Percentiles rank a stretch among this genome's conserved stretches.
Evolutionary conservation across 2,329 filamentous ascomycete genomes (phyloP).

Genomic region (Fusarium domesticum): DNA sequence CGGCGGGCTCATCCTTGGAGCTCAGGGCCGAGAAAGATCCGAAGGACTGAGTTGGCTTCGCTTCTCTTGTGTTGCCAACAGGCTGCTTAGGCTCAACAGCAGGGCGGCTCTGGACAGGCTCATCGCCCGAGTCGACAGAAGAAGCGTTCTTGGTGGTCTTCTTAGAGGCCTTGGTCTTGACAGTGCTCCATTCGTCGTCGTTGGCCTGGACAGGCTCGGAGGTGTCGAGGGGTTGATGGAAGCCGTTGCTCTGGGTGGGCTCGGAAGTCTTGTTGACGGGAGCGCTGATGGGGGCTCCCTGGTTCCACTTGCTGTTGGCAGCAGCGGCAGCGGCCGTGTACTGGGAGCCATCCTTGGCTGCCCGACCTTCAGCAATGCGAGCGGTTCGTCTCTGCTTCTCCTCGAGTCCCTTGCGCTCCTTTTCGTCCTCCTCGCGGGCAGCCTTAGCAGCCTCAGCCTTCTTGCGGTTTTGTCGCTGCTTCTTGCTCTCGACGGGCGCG

Average conservation of each 20-base stretch:
- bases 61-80: constrained; percentile 22
- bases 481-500: constrained; percentile 80
- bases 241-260: constrained; percentile 33
- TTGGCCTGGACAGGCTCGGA: constrained; percentile 54
- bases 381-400: constrained; percentile 83
- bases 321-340: constrained; percentile 50
- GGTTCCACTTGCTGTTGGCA: constrained; percentile 43
- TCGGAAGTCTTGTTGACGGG: constrained; percentile 35
- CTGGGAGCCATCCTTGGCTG: constrained; percentile 74
- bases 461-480: constrained; percentile 87
- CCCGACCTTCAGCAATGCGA: constrained; percentile 75
- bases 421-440: constrained; percentile 73
- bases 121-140: constrained; percentile 37
- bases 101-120: constrained; percentile 30
- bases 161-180: constrained; percentile 49
- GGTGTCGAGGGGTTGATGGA: constrained; percentile 56
- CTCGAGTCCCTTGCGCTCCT: constrained; percentile 68
- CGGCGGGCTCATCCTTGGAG: constrained; percentile 39
- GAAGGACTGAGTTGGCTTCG: constrained; percentile 38
- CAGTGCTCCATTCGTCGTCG: constrained; percentile 58
- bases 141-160: constrained; percentile 40
- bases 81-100: constrained; percentile 33
- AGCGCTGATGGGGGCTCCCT: constrained; percentile 35
- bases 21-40: constrained; percentile 51
- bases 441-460: constrained; percentile 81